Base-by-base conservation (phyloP, 2,329 filamentous ascomycete genomes). In the Sclerotinia minor region DNA sequence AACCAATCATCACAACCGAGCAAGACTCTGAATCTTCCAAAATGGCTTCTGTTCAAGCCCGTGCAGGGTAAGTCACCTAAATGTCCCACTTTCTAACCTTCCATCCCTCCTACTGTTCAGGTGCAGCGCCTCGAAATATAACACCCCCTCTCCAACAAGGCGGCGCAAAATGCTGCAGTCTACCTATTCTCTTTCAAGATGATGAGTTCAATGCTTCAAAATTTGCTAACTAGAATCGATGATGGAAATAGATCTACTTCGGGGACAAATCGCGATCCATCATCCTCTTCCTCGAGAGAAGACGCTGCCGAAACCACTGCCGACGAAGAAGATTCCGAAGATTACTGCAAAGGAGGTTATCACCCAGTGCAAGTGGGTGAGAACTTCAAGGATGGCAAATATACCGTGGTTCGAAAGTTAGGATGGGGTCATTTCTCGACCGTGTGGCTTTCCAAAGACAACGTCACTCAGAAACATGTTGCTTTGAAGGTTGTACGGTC, bases 381-480 rank as follows among this genome's bases (percentile, higher is more conserved):
- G 81, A 91, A 93, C 77, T 98, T 97, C 86, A 98, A 98, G 79
- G 92, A 98, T 79, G 94, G 92, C 74, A 94, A 92, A 81, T 99
- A 99, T 81, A 95, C 94, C 21, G 89, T 98, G 68, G 91, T 98
- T 79, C 91, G 94, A 81, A 98, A 98, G 83, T 85, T 98, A 65
- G 94, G 94, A 74, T 98, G 94, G 94, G 95, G 95, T 71, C 94
- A 98, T 78, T 99, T 98, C 82, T 97, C 94, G n/a, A 99, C 94
- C 45, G 94, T 98, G 74, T 98, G 88, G 88, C 80, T 90, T 58
- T 89, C 87, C 71, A 81, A 91, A 79, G 94, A 98, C 82, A 97
- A 96, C 76, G 87, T 84, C 69, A 94, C 89, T 69, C 89, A 89
- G 77, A 97, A 96, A 82, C 95, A 99, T 79, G 95, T 99, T 76